Evolutionary conservation across 1,284 basidiomycete species (phyloP), one percentile per base, ranked within the genome.

Genomic region (Sphagnurus paluster): DNA sequence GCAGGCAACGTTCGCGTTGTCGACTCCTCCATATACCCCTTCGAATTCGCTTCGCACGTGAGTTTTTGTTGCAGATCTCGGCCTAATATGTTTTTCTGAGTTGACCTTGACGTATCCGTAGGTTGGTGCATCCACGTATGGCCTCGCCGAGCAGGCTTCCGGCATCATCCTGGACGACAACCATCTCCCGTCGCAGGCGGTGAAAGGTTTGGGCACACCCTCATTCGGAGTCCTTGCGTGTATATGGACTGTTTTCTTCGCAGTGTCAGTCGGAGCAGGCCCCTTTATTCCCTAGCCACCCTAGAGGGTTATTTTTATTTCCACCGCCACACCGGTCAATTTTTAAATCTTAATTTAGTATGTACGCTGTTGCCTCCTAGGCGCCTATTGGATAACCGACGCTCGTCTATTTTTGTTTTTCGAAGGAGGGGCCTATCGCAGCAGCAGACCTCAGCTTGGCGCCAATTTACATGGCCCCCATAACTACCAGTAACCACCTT

Each of bases 81-180:
- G 2, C 17, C 40, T 17, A 8, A 14, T 3, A 33, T 14, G 11
- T 13, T 26, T 29, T 9, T 32, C 5, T 25, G n/a, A 32, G 14
- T 20, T 23, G 20, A 13, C 19, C 19, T 49, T 50, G 5, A 38
- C 39, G 34, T 32, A 5, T 40, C 53, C 17, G 10, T 30, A 80
- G 69, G 62, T 77, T 52, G 67, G 77, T 64, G 74, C 77, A 13
- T 71, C 80, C 4, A 76, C 78, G 2, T 91, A 87, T 59, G 87
- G 84, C 25, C 68, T 87, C 37, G 84, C 83, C 2, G 85, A 90
- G 65, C 79, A 80, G 63, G 85, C 77, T 0, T 74, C 83, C 6
- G 72, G 73, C 39, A 70, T 88, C 43, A 81, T 88, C 17, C 50
- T 45, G 11, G 9, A 34, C 10, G 25, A 37, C 29, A 42, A 38